phyloP scores from a whole-genome alignment of 331 rosid genomes.

The Acacia pycnantha region DNA sequence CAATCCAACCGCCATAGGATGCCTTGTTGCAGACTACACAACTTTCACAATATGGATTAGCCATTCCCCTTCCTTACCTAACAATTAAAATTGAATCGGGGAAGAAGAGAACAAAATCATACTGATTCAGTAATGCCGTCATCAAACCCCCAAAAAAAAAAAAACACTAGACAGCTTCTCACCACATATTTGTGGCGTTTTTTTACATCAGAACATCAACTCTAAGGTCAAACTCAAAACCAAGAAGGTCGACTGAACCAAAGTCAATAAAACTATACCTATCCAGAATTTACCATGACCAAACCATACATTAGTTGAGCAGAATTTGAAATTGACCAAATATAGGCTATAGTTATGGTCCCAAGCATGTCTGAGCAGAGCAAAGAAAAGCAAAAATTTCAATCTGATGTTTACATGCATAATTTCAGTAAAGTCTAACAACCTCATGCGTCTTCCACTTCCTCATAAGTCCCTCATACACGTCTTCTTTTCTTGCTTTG shows the following conservation, averaged over 20 bases:
- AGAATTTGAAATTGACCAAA: not conserved
- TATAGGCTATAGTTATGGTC: not conserved
- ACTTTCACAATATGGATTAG: not conserved
- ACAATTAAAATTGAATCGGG: not conserved
- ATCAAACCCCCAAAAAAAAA: too few relatives aligned
- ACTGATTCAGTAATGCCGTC: too few relatives aligned
- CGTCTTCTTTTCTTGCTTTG: constrained; percentile 44
- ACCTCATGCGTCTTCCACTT: constrained; percentile 48
- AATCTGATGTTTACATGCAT: not conserved
- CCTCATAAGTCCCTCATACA: constrained; percentile 50
- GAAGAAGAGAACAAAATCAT: too few relatives aligned
- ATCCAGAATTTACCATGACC: not conserved
- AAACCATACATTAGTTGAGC: not conserved
- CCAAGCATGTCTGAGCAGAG: not conserved
- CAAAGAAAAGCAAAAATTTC: too few relatives aligned
- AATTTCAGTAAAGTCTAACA: constrained; percentile 15
- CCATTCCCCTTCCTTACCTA: not conserved
- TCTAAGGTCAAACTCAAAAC: too few relatives aligned
- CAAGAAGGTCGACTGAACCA: too few relatives aligned
- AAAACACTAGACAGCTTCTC: too few relatives aligned
- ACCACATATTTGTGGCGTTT: not conserved
- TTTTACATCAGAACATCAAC: too few relatives aligned
- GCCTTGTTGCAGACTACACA: not conserved
- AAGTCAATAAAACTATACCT: too few relatives aligned
- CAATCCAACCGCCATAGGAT: not conserved